Evolutionary conservation across 371 early-diverging fungal genomes (phyloP), one percentile per base, ranked within the genome.

Genomic region (Rhizopus delemar): DNA sequence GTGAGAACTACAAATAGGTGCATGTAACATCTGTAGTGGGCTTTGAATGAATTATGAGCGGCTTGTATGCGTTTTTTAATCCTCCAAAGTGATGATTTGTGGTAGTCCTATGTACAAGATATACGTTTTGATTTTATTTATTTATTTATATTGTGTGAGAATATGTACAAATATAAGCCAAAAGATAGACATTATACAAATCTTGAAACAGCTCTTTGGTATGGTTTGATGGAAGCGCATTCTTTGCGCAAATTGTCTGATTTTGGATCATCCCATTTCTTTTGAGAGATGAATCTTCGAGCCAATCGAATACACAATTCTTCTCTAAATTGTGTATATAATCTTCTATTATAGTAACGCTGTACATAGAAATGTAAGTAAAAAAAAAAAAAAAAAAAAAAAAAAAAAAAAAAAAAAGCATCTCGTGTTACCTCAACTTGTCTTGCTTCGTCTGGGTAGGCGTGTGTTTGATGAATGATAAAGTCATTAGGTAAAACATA

Each of bases 401-500:
- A 22, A 22, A 22, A 2, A 22, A 22, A 22, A 22, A 22, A 22
- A 22, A 22, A 22, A 22, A 22, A 22, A 22, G 2, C 0, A 22
- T 2, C 22, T 22, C 2, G 22, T 22, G 22, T 22, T 22, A 22
- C 22, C 73, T 85, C 86, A 6, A 73, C 65, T 39, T 74, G 68
- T 46, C 86, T 74, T 51, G 76, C 77, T 49, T 75, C 70, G 59
- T 81, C 81, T 13, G 77, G 82, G 48, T 86, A 86, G 29, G 76
- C 82, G 57, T 86, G 86, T 2, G 78, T 78, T 57, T 85, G 85
- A 62, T 86, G 86, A 35, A 86, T 74, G 48, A 85, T 73, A 66
- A 80, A 86, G 57, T 85, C 85, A 16, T 74, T 55, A 3, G 86
- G 85, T 46, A 86, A 57, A 5, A 84, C 84, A 58, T 78, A 78